Evolutionary conservation across 495 filamentous ascomycete species (phyloP).

Genomic region (Podospora bellae-mahoneyi): DNA sequence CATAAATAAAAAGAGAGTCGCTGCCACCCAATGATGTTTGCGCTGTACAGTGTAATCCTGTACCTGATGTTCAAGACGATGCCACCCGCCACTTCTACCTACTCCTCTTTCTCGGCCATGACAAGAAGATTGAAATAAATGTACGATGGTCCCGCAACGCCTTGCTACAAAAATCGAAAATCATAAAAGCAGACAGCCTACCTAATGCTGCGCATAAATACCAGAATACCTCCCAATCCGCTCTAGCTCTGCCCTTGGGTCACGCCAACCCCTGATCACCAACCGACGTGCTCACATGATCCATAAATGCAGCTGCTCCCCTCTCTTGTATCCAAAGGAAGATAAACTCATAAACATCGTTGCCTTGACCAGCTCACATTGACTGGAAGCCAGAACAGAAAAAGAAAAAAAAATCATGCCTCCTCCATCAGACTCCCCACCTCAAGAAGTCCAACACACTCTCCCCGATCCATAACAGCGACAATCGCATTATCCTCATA

Average conservation of each 20-base stretch:
- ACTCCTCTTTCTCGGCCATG: neutral
- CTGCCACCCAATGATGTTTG: conserved; percentile 2
- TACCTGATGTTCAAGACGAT: neutral
- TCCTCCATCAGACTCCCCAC: conserved; percentile 32
- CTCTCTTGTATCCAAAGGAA: neutral
- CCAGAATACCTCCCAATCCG: conserved; percentile 9
- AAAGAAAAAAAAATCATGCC: conserved; percentile 9
- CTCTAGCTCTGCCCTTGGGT: neutral
- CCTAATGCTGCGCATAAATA: neutral
- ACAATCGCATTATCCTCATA: conserved; percentile 44
- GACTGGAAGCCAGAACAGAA: neutral
- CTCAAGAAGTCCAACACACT: conserved; percentile 46
- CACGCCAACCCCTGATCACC: neutral
- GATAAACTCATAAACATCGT: neutral
- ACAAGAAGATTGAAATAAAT: neutral
- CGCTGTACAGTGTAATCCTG: neutral
- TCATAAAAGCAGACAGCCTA: neutral
- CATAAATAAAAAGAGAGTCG: neutral
- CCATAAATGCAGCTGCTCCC: neutral
- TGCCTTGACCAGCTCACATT: neutral
- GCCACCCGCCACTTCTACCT: neutral
- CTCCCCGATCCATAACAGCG: conserved; percentile 41
- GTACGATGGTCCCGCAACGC: conserved; percentile 10
- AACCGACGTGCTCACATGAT: conserved; percentile 3
- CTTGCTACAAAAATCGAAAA: conserved; percentile 7